These are phyloP conservation scores for Bonia amplexicaulis DNA, from an alignment of 176 grass and related monocot genomes.

Conservation along the genomic window DNA sequence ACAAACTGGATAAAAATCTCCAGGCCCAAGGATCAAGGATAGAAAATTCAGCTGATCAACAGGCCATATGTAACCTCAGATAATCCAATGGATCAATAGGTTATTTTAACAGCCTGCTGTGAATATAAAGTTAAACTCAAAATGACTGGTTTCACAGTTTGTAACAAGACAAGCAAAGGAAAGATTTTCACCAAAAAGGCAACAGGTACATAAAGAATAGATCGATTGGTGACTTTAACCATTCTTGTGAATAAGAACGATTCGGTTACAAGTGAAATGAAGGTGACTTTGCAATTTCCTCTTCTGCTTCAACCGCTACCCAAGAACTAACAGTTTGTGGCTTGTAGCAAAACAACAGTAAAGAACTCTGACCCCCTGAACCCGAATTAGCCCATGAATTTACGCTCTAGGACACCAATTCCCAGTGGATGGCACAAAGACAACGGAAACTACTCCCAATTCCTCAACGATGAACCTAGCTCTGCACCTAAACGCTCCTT, in stretches of 20 bases:
- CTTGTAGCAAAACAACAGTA: too few relatives aligned
- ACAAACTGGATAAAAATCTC: neutral
- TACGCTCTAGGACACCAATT: neutral
- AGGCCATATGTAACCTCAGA: neutral
- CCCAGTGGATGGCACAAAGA: neutral
- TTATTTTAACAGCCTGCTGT: neutral
- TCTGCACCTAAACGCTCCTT: neutral
- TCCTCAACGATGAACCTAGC: neutral
- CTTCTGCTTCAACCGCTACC: neutral
- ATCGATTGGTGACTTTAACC: neutral
- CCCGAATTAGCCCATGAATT: neutral
- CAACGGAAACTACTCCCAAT: neutral
- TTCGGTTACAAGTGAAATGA: neutral
- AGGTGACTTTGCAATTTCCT: neutral
- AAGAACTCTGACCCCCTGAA: neutral
- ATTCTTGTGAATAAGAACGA: neutral
- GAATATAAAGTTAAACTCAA: neutral
- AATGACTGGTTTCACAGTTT: neutral
- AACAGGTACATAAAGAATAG: neutral
- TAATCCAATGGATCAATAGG: neutral
- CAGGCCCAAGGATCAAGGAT: neutral
- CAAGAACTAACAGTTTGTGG: neutral
- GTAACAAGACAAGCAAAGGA: neutral
- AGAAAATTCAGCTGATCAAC: conserved; percentile 1
- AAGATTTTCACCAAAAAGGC: neutral